Percentiles rank a stretch among this genome's conserved stretches.
Evolutionary conservation across 208 protist genomes (phyloP).

Genomic region (Leishmania tarentolae): DNA sequence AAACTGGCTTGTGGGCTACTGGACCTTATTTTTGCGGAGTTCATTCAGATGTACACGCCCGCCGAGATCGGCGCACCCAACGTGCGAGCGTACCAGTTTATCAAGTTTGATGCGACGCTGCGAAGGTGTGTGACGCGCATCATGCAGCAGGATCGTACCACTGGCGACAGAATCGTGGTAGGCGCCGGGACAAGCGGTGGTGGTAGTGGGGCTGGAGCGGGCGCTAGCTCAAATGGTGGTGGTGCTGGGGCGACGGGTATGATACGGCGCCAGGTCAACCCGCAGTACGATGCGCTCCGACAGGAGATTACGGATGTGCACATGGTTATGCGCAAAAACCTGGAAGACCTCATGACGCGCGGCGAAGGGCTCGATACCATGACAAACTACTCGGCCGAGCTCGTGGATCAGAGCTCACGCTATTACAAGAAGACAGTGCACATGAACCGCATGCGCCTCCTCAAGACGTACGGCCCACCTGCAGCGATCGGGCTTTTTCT

Average conservation of each 20-base stretch:
- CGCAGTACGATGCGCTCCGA: constrained; percentile 75
- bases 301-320: constrained; percentile 91
- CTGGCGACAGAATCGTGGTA: constrained; percentile 47
- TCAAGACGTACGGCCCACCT: constrained; percentile 85
- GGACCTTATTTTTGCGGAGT: constrained; percentile 81
- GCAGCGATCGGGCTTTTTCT: constrained; percentile 60
- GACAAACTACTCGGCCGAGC: constrained; percentile 84
- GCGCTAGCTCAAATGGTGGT: constrained; percentile 20
- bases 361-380: constrained; percentile 91
- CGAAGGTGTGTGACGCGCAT: constrained; percentile 69
- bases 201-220: constrained; percentile 15
- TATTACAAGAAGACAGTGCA: constrained; percentile 89
- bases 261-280: constrained; percentile 72
- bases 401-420: constrained; percentile 78
- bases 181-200: constrained; percentile 8
- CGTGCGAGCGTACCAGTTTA: constrained; percentile 87
- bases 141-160: constrained; percentile 70
- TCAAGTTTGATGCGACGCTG: constrained; percentile 88
- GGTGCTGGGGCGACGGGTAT: constrained; percentile 16
- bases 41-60: constrained; percentile 59
- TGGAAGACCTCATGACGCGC: constrained; percentile 89
- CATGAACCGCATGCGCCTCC: constrained; percentile 89
- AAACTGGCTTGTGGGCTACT: constrained; percentile 83
- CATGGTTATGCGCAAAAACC: constrained; percentile 90
- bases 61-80: constrained; percentile 54